Conservation (phyloP, 257 asterid species). For the Petunia secreta region DNA sequence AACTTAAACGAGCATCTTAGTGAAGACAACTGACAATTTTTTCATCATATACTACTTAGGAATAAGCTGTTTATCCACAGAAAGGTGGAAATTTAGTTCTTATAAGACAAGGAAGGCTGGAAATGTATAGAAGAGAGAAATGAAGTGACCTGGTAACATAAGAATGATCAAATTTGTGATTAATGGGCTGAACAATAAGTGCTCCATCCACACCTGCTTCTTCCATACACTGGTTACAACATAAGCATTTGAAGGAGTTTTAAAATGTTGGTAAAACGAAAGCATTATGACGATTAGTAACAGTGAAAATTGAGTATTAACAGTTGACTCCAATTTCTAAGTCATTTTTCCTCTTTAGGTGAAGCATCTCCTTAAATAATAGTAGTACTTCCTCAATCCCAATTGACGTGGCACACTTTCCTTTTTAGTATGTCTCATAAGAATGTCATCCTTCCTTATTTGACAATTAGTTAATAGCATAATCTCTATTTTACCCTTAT, state of each 20-base stretch:
- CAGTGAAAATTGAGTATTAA: not conserved
- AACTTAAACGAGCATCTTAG: not conserved
- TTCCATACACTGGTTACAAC: slow-evolving; percentile 60
- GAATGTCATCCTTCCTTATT: no score
- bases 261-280: slow-evolving; percentile 14
- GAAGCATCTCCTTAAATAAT: not conserved
- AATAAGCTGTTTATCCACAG: not conserved
- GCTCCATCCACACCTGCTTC: slow-evolving; percentile 90
- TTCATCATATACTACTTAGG: not conserved
- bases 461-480: no score
- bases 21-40: not conserved
- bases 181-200: slow-evolving; percentile 89
- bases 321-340: not conserved
- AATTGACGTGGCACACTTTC: no score
- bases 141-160: slow-evolving; percentile 75
- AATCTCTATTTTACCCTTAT: no score
- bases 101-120: not conserved
- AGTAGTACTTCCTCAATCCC: no score
- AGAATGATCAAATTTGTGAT: slow-evolving; percentile 90
- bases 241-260: not conserved
- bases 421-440: no score
- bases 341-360: not conserved
- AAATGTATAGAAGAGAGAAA: slow-evolving; percentile 14
- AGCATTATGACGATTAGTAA: not conserved
- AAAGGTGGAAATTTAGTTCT: not conserved